phyloP scores from a whole-genome alignment of 2,329 filamentous ascomycete genomes.

The Grosmannia penicillata region DNA sequence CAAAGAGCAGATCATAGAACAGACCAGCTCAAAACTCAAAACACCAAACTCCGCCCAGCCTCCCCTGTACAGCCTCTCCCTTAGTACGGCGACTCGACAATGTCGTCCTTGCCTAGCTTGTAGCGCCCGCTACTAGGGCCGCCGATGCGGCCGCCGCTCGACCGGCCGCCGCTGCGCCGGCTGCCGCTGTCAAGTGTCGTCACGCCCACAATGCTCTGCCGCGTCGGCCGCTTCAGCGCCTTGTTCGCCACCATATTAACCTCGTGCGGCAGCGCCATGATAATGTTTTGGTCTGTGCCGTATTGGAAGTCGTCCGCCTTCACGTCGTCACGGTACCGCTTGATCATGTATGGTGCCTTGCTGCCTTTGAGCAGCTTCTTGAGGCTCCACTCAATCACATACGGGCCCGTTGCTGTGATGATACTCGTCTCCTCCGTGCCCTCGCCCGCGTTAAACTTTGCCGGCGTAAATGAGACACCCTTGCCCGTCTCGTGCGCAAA shows the following conservation, averaged over 20 bases:
- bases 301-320: conserved; percentile 99
- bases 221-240: conserved; percentile 71
- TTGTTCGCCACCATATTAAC: conserved; percentile 94
- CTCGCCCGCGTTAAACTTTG: conserved; percentile 60
- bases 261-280: conserved; percentile 90
- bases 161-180: conserved; percentile 20
- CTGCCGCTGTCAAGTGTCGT: conserved; percentile 18
- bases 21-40: not conserved
- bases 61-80: not conserved
- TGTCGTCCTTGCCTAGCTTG: conserved; percentile 65
- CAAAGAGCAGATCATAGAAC: not conserved
- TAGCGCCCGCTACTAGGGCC: conserved; percentile 44
- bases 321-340: conserved; percentile 87
- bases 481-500: conserved; percentile 93
- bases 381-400: conserved; percentile 91
- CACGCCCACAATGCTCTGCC: conserved; percentile 71
- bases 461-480: conserved; percentile 74
- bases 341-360: conserved; percentile 89
- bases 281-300: conserved; percentile 93
- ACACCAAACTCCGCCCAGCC: not conserved
- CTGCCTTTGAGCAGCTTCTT: conserved; percentile 72
- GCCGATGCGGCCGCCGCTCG: conserved; percentile 35
- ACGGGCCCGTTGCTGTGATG: conserved; percentile 90
- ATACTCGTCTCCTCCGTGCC: conserved; percentile 79
- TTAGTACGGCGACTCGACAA: conserved; percentile 59